These are phyloP conservation scores for Cercospora zeae-maydis DNA, from an alignment of 2,329 filamentous ascomycete genomes.

Conservation along the genomic window DNA sequence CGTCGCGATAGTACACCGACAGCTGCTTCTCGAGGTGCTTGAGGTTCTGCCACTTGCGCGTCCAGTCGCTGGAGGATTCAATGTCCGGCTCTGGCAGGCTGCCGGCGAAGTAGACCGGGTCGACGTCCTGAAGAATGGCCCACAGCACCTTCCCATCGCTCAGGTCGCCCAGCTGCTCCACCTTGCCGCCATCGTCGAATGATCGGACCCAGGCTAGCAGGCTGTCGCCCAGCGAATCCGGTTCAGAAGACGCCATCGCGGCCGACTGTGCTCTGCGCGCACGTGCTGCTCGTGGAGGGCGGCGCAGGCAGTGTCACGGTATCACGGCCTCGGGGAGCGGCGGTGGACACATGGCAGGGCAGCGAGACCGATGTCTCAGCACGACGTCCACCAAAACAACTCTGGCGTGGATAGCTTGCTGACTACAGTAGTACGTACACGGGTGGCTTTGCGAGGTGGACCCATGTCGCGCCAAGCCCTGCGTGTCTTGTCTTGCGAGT, in stretches of 20 bases:
- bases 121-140: slow-evolving; percentile 48
- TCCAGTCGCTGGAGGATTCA: slow-evolving; percentile 48
- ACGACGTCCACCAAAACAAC: not conserved
- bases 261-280: not conserved
- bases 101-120: slow-evolving; percentile 48
- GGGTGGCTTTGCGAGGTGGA: not conserved
- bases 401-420: not conserved
- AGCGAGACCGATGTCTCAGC: not conserved
- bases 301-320: not conserved
- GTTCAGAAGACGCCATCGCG: slow-evolving; percentile 24
- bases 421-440: too few species aligned
- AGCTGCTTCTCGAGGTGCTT: slow-evolving; percentile 50
- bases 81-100: slow-evolving; percentile 46
- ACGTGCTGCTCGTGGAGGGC: not conserved
- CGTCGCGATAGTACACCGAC: slow-evolving; percentile 49
- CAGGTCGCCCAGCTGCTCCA: slow-evolving; percentile 43
- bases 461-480: not conserved
- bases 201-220: slow-evolving; percentile 43
- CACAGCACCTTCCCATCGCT: slow-evolving; percentile 48
- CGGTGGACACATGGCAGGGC: not conserved
- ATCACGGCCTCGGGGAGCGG: not conserved
- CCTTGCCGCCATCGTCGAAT: slow-evolving; percentile 40
- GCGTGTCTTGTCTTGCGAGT: not conserved
- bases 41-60: slow-evolving; percentile 52
- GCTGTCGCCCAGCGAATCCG: slow-evolving; percentile 29